Percentiles rank a stretch among this genome's conserved stretches.
These are phyloP conservation scores for Tulasnella sp. DNA, from an alignment of 768 basidiomycete species.

Conservation along the genomic window DNA sequence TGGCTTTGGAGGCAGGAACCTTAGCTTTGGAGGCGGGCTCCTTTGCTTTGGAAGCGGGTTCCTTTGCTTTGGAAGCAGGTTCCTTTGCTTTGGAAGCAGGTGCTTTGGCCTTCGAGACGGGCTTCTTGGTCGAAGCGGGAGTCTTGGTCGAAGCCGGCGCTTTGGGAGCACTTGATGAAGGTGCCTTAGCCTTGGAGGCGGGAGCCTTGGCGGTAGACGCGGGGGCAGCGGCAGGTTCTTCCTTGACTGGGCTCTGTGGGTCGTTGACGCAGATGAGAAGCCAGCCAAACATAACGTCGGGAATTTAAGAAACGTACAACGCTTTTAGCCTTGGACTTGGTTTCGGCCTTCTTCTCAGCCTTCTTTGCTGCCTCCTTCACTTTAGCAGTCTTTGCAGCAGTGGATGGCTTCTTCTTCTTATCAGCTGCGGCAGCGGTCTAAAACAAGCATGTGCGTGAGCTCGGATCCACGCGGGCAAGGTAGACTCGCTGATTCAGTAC, in stretches of 20 bases:
- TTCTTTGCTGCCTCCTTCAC: constrained; percentile 13
- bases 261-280: neutral
- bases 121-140: neutral
- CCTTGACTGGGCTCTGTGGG: neutral
- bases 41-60: neutral
- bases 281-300: neutral
- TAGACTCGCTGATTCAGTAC: neutral
- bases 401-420: constrained; percentile 4
- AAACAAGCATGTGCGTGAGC: neutral
- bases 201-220: neutral
- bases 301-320: neutral
- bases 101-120: neutral
- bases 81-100: neutral
- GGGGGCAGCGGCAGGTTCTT: neutral
- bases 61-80: neutral
- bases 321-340: constrained; percentile 6
- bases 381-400: neutral
- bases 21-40: neutral
- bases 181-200: neutral
- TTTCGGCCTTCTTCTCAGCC: constrained; percentile 6
- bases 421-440: constrained; percentile 1
- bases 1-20: neutral
- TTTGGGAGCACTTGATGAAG: neutral
- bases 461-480: neutral
- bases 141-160: neutral